These are phyloP conservation scores for Ceratocystis cacaofunesta DNA, from an alignment of 2,329 filamentous ascomycete species.

Conservation along the genomic window DNA sequence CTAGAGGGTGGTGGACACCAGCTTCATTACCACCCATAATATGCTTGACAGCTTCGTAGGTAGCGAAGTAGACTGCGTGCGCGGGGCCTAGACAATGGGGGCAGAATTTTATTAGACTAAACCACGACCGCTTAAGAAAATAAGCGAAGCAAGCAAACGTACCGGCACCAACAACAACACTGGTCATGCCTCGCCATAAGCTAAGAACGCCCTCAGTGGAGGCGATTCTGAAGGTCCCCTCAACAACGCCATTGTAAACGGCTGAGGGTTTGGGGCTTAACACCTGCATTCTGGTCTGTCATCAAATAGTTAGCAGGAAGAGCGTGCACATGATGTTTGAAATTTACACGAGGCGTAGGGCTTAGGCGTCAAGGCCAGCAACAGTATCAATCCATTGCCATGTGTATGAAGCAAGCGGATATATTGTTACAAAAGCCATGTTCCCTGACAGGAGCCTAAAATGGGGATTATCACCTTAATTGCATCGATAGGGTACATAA, in stretches of 20 bases:
- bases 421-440: too few species aligned
- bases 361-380: not conserved
- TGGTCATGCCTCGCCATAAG: conserved; percentile 92
- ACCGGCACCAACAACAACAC: conserved; percentile 92
- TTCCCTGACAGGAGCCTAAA: too few species aligned
- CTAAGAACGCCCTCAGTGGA: conserved; percentile 77
- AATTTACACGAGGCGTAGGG: not conserved
- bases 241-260: conserved; percentile 78
- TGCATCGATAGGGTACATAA: conserved; percentile 97
- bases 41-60: conserved; percentile 95
- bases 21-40: conserved; percentile 81
- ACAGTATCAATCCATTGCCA: not conserved
- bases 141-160: conserved; percentile 23
- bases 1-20: conserved; percentile 79
- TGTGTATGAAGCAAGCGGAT: too few species aligned
- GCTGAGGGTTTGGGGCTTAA: conserved; percentile 68
- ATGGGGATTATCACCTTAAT: conserved; percentile 56
- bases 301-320: not conserved
- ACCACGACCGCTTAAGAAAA: not conserved
- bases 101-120: conserved; percentile 19
- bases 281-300: conserved; percentile 93
- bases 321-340: not conserved
- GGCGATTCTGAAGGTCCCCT: conserved; percentile 85
- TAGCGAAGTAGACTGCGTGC: conserved; percentile 95
- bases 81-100: conserved; percentile 57